These are phyloP conservation scores for Boletellus emodensis DNA, from an alignment of 768 basidiomycete species.

Conservation along the genomic window DNA sequence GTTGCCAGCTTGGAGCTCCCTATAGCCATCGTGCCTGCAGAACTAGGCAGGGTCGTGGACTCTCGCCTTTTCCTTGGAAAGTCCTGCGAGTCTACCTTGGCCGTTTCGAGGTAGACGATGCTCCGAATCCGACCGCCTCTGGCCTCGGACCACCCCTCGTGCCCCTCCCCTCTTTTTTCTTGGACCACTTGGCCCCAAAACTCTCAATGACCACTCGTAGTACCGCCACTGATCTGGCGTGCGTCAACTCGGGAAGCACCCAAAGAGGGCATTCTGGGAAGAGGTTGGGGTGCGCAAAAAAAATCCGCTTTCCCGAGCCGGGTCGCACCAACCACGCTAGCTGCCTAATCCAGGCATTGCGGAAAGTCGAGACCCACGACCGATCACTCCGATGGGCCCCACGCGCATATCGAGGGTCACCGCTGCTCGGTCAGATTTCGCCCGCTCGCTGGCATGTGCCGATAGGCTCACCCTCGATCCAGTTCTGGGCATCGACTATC, in stretches of 20 bases:
- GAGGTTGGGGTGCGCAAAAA: too few relatives aligned
- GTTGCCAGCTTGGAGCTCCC: too few relatives aligned
- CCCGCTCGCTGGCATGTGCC: not conserved
- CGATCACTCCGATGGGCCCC: slow-evolving; percentile 7
- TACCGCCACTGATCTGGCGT: not conserved
- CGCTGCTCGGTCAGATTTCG: slow-evolving; percentile 1
- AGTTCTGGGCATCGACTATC: not conserved
- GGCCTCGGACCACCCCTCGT: not conserved
- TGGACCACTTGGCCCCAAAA: not conserved
- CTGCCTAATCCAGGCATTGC: not conserved
- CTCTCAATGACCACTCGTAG: not conserved
- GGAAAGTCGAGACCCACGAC: slow-evolving; percentile 2
- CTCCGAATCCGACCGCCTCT: not conserved
- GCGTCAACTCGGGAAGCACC: not conserved
- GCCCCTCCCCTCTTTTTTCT: not conserved
- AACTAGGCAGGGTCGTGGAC: not conserved
- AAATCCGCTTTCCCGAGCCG: too few relatives aligned
- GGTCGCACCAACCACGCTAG: not conserved
- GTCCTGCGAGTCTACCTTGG: not conserved
- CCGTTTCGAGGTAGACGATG: not conserved
- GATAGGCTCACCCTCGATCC: slow-evolving; percentile 3
- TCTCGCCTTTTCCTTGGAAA: not conserved
- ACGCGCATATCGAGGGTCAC: slow-evolving; percentile 9
- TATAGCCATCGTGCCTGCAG: too few relatives aligned
- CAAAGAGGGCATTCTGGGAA: not conserved